Evolutionary conservation across 495 filamentous ascomycete genomes (phyloP).

Genomic region (Copromyces sp.): DNA sequence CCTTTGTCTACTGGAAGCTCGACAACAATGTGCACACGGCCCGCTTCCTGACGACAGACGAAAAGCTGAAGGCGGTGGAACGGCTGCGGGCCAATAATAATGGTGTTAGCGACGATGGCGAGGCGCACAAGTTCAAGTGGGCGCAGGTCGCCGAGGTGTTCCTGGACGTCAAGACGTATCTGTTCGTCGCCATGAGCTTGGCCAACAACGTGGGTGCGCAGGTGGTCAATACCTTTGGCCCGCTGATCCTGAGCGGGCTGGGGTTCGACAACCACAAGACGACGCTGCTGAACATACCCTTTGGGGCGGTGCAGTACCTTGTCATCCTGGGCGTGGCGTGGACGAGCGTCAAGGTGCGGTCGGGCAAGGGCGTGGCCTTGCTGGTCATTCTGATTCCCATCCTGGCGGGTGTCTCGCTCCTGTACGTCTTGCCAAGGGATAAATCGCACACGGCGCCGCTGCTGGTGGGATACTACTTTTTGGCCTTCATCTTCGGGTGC

Average conservation of each 20-base stretch:
- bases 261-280: slow-evolving; percentile 49
- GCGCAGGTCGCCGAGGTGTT: slow-evolving; percentile 31
- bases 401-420: slow-evolving; percentile 43
- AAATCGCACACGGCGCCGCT: slow-evolving; percentile 30
- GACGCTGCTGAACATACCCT: slow-evolving; percentile 55
- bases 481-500: slow-evolving; percentile 49
- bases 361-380: slow-evolving; percentile 35
- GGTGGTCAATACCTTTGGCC: slow-evolving; percentile 50
- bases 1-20: slow-evolving; percentile 41
- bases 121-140: slow-evolving; percentile 34
- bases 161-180: slow-evolving; percentile 38
- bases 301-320: slow-evolving; percentile 46
- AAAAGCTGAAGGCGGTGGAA: slow-evolving; percentile 36
- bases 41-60: slow-evolving; percentile 39
- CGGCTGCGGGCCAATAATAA: slow-evolving; percentile 44
- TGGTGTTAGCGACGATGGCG: slow-evolving; percentile 33
- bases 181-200: slow-evolving; percentile 41
- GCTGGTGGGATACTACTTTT: slow-evolving; percentile 51
- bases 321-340: slow-evolving; percentile 48
- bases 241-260: slow-evolving; percentile 50
- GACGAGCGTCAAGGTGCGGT: slow-evolving; percentile 38
- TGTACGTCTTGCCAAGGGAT: slow-evolving; percentile 42
- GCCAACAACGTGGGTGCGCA: slow-evolving; percentile 52
- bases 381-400: slow-evolving; percentile 46
- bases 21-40: slow-evolving; percentile 44